Base-by-base conservation (phyloP, 305 asterid species). In the Withania somnifera region DNA sequence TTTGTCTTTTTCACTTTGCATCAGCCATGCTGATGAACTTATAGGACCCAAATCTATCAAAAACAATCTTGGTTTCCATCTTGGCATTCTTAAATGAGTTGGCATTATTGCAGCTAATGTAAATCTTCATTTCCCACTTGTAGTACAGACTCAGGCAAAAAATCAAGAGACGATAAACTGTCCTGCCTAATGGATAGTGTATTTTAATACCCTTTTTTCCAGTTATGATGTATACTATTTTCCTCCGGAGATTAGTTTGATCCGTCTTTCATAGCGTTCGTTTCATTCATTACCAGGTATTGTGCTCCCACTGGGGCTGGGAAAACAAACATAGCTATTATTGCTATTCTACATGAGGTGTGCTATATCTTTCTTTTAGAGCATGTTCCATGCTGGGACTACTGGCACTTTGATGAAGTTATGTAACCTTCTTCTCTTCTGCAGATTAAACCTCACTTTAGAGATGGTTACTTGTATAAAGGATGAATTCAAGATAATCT, bases 231-330 rank as follows among this genome's bases (percentile, higher is more conserved):
- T 45, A 63, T 64, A 13, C 45, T 80, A 54, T 30, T 51, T 79
- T 20, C 50, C 45, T n/a, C 1, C 71, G 83, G 64, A 57, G 24
- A 67, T 78, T 47, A 68, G 82, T 47, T 87, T 78, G 40, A 76
- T 73, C 75, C 4, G 69, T 76, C 82, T 66, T 50, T 83, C 78
- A 80, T 78, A 82, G 84, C 71, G 75, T 85, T 82, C 42, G 61
- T 89, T 85, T 79, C 30, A 76, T 88, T 84, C 79, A 50, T 80
- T 86, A 83, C 78, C 87, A 96, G 98, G 99, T 96, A 82, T n/a
- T 96, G 99, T 88, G 99, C 99, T 32, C 99, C 99, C 69, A 96
- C 99, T 69, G 99, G 98, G 76, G 99, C 99, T 84, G 99, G 99
- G 56, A 96, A 96, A 88, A 96, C 99, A 80, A 96, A 96, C 83